Percentiles rank a stretch among this genome's conserved stretches.
These are phyloP conservation scores for Botryotinia globosa DNA, from an alignment of 2,329 filamentous ascomycete species.

Conservation along the genomic window DNA sequence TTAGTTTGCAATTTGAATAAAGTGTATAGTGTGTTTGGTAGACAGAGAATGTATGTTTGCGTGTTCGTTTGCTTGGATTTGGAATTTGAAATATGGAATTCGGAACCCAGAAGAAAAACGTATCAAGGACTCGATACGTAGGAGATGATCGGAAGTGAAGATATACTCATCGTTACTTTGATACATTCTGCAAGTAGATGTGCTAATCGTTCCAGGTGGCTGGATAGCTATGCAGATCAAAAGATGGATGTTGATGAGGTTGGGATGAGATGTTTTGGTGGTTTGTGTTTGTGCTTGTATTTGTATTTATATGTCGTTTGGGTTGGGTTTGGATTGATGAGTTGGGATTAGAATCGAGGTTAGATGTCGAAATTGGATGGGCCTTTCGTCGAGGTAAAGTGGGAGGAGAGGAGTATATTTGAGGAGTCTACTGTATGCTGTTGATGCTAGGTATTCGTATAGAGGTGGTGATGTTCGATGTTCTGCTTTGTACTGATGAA, in stretches of 20 bases:
- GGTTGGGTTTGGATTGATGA: not conserved
- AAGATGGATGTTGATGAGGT: no score
- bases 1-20: no score
- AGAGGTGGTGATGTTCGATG: not conserved
- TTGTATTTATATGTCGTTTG: no score
- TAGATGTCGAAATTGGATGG: not conserved
- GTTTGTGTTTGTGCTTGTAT: no score
- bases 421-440: not conserved
- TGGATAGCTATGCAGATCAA: no score
- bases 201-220: not conserved
- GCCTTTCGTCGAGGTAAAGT: not conserved
- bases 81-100: no score
- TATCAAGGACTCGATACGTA: no score
- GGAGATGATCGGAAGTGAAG: not conserved
- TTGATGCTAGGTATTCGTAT: not conserved
- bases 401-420: not conserved
- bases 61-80: no score
- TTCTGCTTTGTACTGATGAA: not conserved
- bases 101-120: no score
- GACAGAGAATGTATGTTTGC: no score
- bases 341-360: not conserved
- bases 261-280: no score
- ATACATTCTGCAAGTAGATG: not conserved
- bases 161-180: not conserved
- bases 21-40: no score